phyloP scores from a whole-genome alignment of 179 eudicot species.

The Spinacia oleracea region DNA sequence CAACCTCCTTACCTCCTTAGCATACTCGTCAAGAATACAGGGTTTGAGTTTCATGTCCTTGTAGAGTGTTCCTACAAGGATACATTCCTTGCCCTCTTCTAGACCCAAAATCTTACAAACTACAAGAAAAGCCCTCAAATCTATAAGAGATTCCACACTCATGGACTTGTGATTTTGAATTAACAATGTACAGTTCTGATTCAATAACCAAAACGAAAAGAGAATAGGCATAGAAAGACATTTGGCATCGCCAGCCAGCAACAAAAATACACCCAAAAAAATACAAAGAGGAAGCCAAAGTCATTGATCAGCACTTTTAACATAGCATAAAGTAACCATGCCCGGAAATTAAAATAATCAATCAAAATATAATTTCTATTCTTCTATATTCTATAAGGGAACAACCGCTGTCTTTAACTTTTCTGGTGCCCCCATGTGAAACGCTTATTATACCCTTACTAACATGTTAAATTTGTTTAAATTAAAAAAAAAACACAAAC shows the following conservation, averaged over 20 bases:
- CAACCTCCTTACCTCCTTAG: constrained; percentile 75
- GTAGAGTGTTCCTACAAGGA: constrained; percentile 89
- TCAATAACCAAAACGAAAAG: not conserved
- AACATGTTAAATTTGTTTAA: too few species aligned
- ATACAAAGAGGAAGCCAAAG: not conserved
- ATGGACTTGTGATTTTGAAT: not conserved
- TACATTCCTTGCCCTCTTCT: constrained; percentile 79
- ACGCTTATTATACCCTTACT: too few species aligned
- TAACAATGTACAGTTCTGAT: not conserved
- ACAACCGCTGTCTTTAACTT: too few species aligned
- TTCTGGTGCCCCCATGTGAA: too few species aligned
- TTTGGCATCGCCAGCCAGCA: not conserved
- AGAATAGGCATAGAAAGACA: not conserved
- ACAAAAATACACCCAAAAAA: not conserved
- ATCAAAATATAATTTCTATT: too few species aligned
- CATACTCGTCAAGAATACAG: constrained; percentile 80
- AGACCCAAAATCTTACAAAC: constrained; percentile 78
- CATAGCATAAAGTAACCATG: not conserved
- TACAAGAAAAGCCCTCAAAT: constrained; percentile 33
- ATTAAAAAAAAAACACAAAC: too few species aligned
- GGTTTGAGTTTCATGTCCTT: constrained; percentile 98
- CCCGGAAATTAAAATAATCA: not conserved
- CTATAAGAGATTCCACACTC: not conserved
- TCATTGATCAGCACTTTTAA: not conserved
- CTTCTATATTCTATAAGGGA: too few species aligned